These are phyloP conservation scores for Apophysomyces ossiformis DNA, from an alignment of 371 early-diverging fungal genomes.

Conservation along the genomic window DNA sequence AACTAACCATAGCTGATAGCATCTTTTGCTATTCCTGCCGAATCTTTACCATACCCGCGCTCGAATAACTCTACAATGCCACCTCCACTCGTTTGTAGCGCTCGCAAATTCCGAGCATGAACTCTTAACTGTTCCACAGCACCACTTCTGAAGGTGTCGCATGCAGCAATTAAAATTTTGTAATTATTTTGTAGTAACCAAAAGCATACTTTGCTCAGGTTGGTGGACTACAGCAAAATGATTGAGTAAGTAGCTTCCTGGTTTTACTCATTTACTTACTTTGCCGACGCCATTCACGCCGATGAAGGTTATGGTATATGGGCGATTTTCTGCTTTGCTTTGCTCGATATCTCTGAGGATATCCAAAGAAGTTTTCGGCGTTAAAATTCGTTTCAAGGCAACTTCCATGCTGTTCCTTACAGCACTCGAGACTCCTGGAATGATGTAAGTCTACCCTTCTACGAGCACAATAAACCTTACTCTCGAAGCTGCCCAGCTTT, in stretches of 20 bases:
- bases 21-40: slow-evolving; percentile 97
- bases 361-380: slow-evolving; percentile 94
- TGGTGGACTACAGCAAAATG: slow-evolving; percentile 80
- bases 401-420: slow-evolving; percentile 84
- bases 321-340: slow-evolving; percentile 72
- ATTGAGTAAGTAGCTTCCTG: not conserved
- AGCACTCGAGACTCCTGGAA: slow-evolving; percentile 60
- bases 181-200: slow-evolving; percentile 96
- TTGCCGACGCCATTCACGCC: slow-evolving; percentile 99
- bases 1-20: slow-evolving; percentile 85
- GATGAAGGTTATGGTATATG: slow-evolving; percentile 94
- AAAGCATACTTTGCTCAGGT: slow-evolving; percentile 97
- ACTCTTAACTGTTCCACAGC: slow-evolving; percentile 99
- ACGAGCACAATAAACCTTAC: slow-evolving; percentile 37
- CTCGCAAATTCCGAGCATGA: slow-evolving; percentile 89
- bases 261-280: slow-evolving; percentile 21
- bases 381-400: slow-evolving; percentile 85
- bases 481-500: slow-evolving; percentile 77
- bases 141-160: slow-evolving; percentile 99
- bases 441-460: not conserved
- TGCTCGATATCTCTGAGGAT: slow-evolving; percentile 91
- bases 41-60: slow-evolving; percentile 99
- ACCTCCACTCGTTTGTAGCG: slow-evolving; percentile 71
- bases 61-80: slow-evolving; percentile 93
- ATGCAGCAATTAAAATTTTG: slow-evolving; percentile 96